Conservation (phyloP, 2,329 filamentous ascomycete species). For the Purpureocillium lavendulum region DNA sequence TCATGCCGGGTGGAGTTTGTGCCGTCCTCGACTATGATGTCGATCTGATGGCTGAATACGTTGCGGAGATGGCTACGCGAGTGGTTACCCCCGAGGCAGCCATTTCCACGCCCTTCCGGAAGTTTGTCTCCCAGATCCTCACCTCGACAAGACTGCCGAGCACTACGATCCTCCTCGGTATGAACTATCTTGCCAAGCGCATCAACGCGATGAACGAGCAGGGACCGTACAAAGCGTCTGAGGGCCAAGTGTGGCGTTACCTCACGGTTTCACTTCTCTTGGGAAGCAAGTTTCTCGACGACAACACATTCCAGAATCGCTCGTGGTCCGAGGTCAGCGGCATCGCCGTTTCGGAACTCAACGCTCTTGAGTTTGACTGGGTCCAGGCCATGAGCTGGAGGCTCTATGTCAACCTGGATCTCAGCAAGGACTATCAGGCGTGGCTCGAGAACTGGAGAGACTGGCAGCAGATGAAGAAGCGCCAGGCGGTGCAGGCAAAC, state of each 20-base stretch:
- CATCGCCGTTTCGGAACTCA: slow-evolving; percentile 76
- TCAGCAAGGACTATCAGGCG: slow-evolving; percentile 61
- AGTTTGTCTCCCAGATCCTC: slow-evolving; percentile 86
- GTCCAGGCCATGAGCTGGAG: slow-evolving; percentile 73
- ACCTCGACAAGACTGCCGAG: slow-evolving; percentile 84
- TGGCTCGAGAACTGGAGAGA: slow-evolving; percentile 54
- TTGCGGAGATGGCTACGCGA: slow-evolving; percentile 73
- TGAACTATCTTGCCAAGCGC: slow-evolving; percentile 81
- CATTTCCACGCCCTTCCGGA: slow-evolving; percentile 69
- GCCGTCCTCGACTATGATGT: slow-evolving; percentile 95
- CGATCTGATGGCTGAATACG: slow-evolving; percentile 92
- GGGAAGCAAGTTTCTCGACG: slow-evolving; percentile 91
- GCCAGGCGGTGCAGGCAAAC: slow-evolving; percentile 36
- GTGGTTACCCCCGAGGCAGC: slow-evolving; percentile 43
- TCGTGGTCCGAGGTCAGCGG: slow-evolving; percentile 95
- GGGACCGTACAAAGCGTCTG: slow-evolving; percentile 47
- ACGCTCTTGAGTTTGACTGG: slow-evolving; percentile 83
- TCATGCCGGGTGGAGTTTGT: slow-evolving; percentile 75
- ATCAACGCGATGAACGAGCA: slow-evolving; percentile 63
- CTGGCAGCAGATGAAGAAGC: slow-evolving; percentile 48
- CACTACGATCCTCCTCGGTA: slow-evolving; percentile 81
- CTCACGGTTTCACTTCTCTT: slow-evolving; percentile 77
- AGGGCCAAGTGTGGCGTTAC: slow-evolving; percentile 77
- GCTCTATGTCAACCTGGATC: slow-evolving; percentile 77
- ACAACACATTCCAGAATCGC: slow-evolving; percentile 96